Evolutionary conservation across 2,329 filamentous ascomycete genomes (phyloP).

Genomic region (Penicillium sp.): DNA sequence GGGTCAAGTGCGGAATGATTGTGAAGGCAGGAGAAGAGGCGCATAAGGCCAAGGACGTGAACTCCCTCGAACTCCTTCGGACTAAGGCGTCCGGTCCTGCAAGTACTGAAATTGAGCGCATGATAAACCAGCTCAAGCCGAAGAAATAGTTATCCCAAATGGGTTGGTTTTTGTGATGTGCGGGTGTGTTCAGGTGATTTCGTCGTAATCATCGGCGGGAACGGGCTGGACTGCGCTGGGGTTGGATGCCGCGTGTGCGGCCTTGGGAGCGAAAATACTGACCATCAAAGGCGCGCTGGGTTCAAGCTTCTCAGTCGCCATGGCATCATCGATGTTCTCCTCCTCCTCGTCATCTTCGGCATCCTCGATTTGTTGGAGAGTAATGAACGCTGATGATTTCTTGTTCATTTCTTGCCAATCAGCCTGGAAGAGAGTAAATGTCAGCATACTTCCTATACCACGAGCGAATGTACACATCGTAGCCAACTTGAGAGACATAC

Average conservation of each 20-base stretch:
- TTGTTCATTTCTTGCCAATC: constrained; percentile 47
- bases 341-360: constrained; percentile 49
- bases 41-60: constrained; percentile 74
- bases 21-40: constrained; percentile 91
- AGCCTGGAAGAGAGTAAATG: constrained; percentile 27
- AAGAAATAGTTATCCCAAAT: constrained; percentile 40
- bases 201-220: constrained; percentile 42
- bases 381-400: constrained; percentile 32
- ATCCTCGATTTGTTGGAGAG: constrained; percentile 53
- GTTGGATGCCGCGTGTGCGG: constrained; percentile 10
- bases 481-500: constrained; percentile 30
- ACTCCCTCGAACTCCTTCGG: constrained; percentile 71
- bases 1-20: constrained; percentile 90
- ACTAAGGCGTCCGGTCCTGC: constrained; percentile 71
- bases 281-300: constrained; percentile 17
- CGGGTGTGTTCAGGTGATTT: constrained; percentile 45
- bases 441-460: constrained; percentile 17
- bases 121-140: constrained; percentile 61
- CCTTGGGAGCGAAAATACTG: constrained; percentile 19
- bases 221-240: constrained; percentile 30
- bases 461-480: background rate
- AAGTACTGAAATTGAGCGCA: constrained; percentile 77
- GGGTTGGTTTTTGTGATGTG: constrained; percentile 6
- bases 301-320: constrained; percentile 34
- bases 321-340: constrained; percentile 35